A percentile compares a stretch with the other conserved stretches of the same genome.
These are phyloP conservation scores for Schoenoplectus tabernaemontani DNA, from an alignment of 202 grass and related monocot genomes.

Conservation along the genomic window DNA sequence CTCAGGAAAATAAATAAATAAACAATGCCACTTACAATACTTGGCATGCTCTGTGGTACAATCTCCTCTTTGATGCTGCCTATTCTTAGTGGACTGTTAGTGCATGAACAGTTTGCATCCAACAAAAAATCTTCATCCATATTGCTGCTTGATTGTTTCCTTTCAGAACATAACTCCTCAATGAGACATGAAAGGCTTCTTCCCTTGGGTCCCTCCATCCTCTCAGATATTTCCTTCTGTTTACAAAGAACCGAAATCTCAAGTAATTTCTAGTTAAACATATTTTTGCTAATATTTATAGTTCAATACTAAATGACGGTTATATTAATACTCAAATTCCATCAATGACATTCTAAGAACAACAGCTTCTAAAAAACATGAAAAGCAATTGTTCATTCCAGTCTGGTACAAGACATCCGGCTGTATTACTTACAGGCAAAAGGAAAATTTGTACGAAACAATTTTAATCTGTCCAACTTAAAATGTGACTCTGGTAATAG, in stretches of 20 bases:
- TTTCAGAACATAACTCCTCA: slow-evolving; percentile 14
- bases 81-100: neutral
- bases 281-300: neutral
- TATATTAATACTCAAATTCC: neutral
- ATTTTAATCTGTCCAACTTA: neutral
- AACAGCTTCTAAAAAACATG: neutral
- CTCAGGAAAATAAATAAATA: neutral
- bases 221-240: slow-evolving; percentile 19
- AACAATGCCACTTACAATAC: neutral
- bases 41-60: neutral
- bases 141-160: slow-evolving; percentile 17
- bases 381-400: neutral
- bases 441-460: neutral
- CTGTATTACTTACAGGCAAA: neutral
- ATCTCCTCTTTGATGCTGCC: neutral
- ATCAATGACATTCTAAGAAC: neutral
- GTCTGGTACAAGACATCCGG: neutral
- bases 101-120: slow-evolving; percentile 14
- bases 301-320: neutral
- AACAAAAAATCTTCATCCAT: slow-evolving; percentile 19
- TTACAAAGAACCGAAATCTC: slow-evolving; percentile 1
- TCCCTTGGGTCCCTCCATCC: slow-evolving; percentile 15
- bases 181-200: slow-evolving; percentile 21
- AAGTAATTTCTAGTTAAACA: neutral
- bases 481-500: neutral